Conservation (phyloP, 2,329 filamentous ascomycete species). For the Claviceps sp. region DNA sequence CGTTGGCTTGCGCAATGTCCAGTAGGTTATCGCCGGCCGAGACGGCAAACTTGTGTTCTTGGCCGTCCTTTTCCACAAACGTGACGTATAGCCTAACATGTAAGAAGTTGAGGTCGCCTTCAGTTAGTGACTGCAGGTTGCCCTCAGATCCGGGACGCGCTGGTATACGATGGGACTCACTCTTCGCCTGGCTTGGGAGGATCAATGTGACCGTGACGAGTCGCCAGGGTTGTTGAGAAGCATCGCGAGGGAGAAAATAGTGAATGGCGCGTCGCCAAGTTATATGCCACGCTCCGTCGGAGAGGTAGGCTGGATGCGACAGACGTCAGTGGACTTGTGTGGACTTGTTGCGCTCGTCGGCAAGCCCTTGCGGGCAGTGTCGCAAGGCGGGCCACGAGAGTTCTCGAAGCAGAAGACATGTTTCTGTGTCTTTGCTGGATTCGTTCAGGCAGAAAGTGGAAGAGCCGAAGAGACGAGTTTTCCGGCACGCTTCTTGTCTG, state of each 20-base stretch:
- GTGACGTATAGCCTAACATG: slow-evolving; percentile 62
- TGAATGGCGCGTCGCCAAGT: not conserved
- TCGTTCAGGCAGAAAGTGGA: not conserved
- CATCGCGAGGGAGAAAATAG: slow-evolving; percentile 19
- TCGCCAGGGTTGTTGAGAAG: slow-evolving; percentile 52
- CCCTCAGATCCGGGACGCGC: not conserved
- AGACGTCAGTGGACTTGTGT: slow-evolving; percentile 8
- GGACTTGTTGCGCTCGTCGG: slow-evolving; percentile 16
- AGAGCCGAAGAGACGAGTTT: not conserved
- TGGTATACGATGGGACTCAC: slow-evolving; percentile 36
- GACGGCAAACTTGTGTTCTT: slow-evolving; percentile 64
- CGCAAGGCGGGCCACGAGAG: slow-evolving; percentile 19
- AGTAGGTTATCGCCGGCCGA: slow-evolving; percentile 81
- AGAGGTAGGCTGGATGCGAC: not conserved
- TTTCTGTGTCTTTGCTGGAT: slow-evolving; percentile 6
- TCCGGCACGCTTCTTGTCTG: not conserved
- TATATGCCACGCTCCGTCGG: not conserved
- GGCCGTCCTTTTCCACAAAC: slow-evolving; percentile 83
- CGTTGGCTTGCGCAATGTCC: slow-evolving; percentile 87
- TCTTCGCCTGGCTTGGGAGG: slow-evolving; percentile 85
- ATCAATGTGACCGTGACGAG: slow-evolving; percentile 64
- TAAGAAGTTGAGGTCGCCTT: not conserved
- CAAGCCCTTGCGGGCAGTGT: slow-evolving; percentile 18
- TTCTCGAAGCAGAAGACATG: slow-evolving; percentile 19
- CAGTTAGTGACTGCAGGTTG: not conserved